Evolutionary conservation across 2,329 filamentous ascomycete species (phyloP).

Genomic region (Akanthomyces uredinophilus): DNA sequence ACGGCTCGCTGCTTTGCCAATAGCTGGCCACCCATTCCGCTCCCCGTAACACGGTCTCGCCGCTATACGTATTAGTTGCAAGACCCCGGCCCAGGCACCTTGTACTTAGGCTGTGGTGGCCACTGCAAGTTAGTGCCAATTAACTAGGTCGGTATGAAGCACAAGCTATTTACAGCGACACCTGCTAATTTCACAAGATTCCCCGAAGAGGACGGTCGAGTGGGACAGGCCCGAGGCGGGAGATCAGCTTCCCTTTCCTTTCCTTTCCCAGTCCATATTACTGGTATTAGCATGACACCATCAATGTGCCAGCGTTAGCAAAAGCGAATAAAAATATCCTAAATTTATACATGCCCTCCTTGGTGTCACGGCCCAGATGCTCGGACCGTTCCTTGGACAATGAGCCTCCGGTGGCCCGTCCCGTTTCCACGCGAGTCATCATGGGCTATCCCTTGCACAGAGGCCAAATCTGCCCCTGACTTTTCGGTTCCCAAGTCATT

Average conservation of each 20-base stretch:
- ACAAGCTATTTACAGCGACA: background rate
- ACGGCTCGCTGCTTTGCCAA: constrained; percentile 1
- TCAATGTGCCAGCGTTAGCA: background rate
- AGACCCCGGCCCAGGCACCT: background rate
- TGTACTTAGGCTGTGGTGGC: background rate
- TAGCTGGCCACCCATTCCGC: background rate
- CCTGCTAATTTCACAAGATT: constrained; percentile 7
- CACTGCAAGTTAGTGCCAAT: background rate
- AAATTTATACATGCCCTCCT: constrained; percentile 4
- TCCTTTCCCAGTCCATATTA: background rate
- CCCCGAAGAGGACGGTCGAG: background rate
- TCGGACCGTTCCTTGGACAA: constrained; percentile 13
- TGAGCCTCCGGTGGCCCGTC: constrained; percentile 10
- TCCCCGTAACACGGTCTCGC: background rate
- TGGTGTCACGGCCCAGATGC: constrained; percentile 8
- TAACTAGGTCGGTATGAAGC: too few relatives aligned
- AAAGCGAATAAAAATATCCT: background rate
- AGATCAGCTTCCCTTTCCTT: constrained; percentile 6
- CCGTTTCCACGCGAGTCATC: constrained; percentile 14
- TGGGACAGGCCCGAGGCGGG: background rate
- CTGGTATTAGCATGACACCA: background rate
- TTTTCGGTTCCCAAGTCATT: background rate
- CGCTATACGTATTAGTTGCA: constrained; percentile 2
- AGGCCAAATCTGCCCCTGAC: background rate
- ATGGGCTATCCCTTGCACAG: background rate